Conservation (phyloP, 352 stramenopile genomes). For the Pythium brachiatum region DNA sequence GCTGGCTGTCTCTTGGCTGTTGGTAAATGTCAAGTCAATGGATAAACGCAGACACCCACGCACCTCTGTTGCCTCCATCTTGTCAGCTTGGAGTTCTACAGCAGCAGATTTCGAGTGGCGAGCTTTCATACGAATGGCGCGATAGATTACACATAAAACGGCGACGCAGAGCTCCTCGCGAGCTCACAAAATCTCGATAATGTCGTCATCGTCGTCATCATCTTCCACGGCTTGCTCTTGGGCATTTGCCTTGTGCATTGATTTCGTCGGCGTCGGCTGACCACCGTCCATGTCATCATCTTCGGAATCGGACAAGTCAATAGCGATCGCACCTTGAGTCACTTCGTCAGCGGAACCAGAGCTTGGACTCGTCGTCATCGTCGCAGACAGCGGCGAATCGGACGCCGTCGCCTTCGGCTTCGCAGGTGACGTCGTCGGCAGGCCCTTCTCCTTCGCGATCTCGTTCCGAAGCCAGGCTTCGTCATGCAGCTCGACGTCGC, state of each 20-base stretch:
- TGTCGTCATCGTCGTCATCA: conserved; percentile 19
- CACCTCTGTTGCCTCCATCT: background rate
- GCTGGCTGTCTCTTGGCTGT: background rate
- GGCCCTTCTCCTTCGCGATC: conserved; percentile 57
- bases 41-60: background rate
- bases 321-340: conserved; percentile 14
- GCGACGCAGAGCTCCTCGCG: background rate
- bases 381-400: background rate
- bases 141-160: conserved; percentile 15
- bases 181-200: conserved; percentile 20
- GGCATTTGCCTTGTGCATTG: background rate
- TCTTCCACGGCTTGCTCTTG: background rate
- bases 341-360: background rate
- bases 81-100: background rate
- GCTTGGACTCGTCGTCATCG: background rate
- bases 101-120: background rate
- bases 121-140: conserved; percentile 1
- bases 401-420: background rate
- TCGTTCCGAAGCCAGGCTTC: conserved; percentile 70
- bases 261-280: background rate
- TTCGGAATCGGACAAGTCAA: conserved; percentile 18
- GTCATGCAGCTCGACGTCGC: conserved; percentile 65
- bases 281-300: conserved; percentile 2
- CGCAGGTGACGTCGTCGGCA: background rate
- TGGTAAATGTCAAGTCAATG: no score